Conservation (phyloP, 441 rosid species). For the Pelargonium fulgidum region DNA sequence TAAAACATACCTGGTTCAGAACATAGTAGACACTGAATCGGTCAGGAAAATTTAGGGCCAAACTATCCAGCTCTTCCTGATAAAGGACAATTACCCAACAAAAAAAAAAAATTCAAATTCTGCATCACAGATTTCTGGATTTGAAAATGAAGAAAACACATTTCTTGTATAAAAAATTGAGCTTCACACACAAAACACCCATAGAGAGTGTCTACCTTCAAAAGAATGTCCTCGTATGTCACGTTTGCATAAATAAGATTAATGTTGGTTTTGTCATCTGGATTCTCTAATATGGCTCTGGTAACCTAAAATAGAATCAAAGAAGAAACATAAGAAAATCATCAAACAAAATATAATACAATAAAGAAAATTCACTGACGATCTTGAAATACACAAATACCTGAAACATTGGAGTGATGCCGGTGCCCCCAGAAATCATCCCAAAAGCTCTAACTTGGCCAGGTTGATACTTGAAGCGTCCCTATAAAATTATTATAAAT, state of each 20-base stretch:
- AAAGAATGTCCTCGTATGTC: slow-evolving; percentile 32
- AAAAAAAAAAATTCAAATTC: not conserved
- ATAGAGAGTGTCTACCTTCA: slow-evolving; percentile 25
- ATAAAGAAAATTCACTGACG: not conserved
- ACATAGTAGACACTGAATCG: slow-evolving; percentile 35
- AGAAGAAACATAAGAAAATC: slow-evolving; percentile 2
- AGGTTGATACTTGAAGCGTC: slow-evolving; percentile 36
- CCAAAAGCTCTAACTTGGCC: slow-evolving; percentile 35
- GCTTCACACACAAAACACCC: not conserved
- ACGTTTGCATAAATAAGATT: slow-evolving; percentile 34
- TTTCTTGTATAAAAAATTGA: too few species aligned
- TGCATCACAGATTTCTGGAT: not conserved
- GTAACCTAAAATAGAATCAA: slow-evolving; percentile 22
- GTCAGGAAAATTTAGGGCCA: slow-evolving; percentile 26
- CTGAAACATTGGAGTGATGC: slow-evolving; percentile 39
- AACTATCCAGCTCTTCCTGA: slow-evolving; percentile 41
- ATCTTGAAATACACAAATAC: slow-evolving; percentile 13
- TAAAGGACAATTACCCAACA: not conserved
- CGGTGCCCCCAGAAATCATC: slow-evolving; percentile 38
- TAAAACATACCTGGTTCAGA: slow-evolving; percentile 34
- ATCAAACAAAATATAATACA: not conserved
- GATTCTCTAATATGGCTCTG: slow-evolving; percentile 35
- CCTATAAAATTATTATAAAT: slow-evolving; percentile 15
- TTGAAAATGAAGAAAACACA: too few species aligned
- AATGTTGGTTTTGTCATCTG: slow-evolving; percentile 25